Evolutionary conservation across 331 rosid genomes (phyloP), one percentile per base, ranked within the genome.

Genomic region (Quercus lobata): DNA sequence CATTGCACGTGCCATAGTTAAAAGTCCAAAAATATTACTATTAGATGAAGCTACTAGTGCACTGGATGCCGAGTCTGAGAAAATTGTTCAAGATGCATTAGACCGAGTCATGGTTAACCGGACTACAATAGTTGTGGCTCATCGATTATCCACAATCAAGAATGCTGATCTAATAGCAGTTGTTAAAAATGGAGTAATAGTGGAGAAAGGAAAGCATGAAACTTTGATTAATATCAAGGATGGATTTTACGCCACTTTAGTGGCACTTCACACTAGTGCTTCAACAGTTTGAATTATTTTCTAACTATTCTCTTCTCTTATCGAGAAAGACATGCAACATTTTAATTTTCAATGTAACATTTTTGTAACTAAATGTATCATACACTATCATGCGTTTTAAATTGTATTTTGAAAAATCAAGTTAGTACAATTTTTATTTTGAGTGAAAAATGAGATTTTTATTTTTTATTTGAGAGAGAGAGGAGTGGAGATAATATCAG

Each of bases 31-130:
- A 58, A 83, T 89, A 79, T 62, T 89, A 49, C 66, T 89, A 11
- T 75, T 89, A 4, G 92, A 89, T 57, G 92, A 89, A 76, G 92
- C 92, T 9, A 89, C 92, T 2, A 89, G 92, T 65, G 92, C 92
- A 53, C 30, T 89, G 5, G 92, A 87, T 14, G 90, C 88, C 0
- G 92, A 87, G 80, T 89, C 91, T 1, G 93, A 89, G 78, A 78
- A 80, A 76, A 83, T 87, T 7, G 93, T 89, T 49, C 93, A 89
- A 85, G 91, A 87, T 24, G 93, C 91, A 72, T 61, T 89, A 62
- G 88, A 89, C 29, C 74, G 29, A 72, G 86, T 87, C 49, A 85
- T 87, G 87, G 82, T 87, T 72, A 83, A 76, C 16, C 75, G 87
- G 61, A 89, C 91, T 6, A 89, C 91, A 1, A 76, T 89, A 44